Evolutionary conservation across 129 eudicot genomes (phyloP).

Genomic region (Heracleum sosnowskyi): DNA sequence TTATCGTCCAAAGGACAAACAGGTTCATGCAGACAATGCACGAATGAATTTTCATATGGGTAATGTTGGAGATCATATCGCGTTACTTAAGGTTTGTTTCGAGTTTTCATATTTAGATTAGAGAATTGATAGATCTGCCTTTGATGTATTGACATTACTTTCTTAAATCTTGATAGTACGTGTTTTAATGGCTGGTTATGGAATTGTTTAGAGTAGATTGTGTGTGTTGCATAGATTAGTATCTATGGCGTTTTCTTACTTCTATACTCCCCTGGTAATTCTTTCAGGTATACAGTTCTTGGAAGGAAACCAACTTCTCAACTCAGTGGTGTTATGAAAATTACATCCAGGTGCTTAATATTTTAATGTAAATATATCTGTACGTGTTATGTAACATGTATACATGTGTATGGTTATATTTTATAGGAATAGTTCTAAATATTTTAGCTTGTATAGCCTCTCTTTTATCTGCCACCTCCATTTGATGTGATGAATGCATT

Average conservation of each 20-base stretch:
- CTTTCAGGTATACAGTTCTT: conserved; percentile 80
- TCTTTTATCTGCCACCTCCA: not conserved
- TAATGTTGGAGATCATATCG: conserved; percentile 95
- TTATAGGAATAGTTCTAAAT: not conserved
- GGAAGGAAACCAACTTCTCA: conserved; percentile 93
- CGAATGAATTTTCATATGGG: conserved; percentile 89
- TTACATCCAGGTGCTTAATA: conserved; percentile 55
- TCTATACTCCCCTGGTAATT: not conserved
- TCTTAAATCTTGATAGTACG: not conserved
- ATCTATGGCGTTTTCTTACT: not conserved
- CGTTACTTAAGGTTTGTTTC: conserved; percentile 68
- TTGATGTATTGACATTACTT: not conserved
- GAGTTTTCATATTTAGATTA: not conserved
- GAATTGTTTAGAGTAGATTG: not conserved
- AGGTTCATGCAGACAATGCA: conserved; percentile 98
- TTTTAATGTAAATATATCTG: not conserved
- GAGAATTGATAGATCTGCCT: not conserved
- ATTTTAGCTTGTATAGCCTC: not conserved
- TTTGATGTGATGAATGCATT: not conserved
- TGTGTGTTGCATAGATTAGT: not conserved
- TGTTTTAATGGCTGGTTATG: not conserved
- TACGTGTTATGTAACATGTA: not conserved
- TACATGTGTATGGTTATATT: not conserved
- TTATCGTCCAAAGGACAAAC: conserved; percentile 96
- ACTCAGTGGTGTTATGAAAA: conserved; percentile 99